These are phyloP conservation scores for Pythium diclinum DNA, from an alignment of 352 stramenopile genomes.

Conservation along the genomic window DNA sequence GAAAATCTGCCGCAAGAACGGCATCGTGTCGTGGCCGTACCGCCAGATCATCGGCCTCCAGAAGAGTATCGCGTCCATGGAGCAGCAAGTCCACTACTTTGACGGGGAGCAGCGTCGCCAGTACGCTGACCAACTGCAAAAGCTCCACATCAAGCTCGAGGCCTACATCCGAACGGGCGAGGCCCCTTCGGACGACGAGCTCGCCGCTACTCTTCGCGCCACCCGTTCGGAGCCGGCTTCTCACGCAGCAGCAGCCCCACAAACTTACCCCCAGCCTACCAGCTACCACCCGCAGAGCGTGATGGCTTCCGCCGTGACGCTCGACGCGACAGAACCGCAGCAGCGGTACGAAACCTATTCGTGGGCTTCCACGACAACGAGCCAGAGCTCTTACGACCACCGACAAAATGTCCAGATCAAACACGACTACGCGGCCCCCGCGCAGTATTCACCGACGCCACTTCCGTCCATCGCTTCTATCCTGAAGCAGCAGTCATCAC, in stretches of 20 bases:
- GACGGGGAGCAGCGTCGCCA: slow-evolving; percentile 58
- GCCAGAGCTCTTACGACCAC: slow-evolving; percentile 19
- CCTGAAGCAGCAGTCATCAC: slow-evolving; percentile 10
- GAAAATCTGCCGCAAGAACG: slow-evolving; percentile 80
- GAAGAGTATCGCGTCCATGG: slow-evolving; percentile 85
- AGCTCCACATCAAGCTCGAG: slow-evolving; percentile 70
- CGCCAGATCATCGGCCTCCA: slow-evolving; percentile 81
- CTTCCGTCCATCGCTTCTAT: slow-evolving; percentile 20
- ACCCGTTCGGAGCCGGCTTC: neutral
- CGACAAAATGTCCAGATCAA: slow-evolving; percentile 7
- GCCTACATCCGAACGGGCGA: slow-evolving; percentile 46
- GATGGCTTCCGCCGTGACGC: slow-evolving; percentile 19
- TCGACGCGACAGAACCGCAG: slow-evolving; percentile 15
- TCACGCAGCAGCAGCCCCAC: slow-evolving; percentile 1
- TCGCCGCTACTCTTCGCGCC: slow-evolving; percentile 1
- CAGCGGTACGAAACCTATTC: slow-evolving; percentile 10
- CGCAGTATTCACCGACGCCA: slow-evolving; percentile 6
- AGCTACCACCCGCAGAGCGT: slow-evolving; percentile 19
- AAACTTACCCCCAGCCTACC: neutral
- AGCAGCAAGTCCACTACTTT: slow-evolving; percentile 77
- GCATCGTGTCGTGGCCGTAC: slow-evolving; percentile 78
- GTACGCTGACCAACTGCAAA: slow-evolving; percentile 64
- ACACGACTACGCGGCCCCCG: slow-evolving; percentile 7
- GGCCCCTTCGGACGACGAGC: slow-evolving; percentile 29
- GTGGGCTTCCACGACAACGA: neutral